Evolutionary conservation across 495 filamentous ascomycete genomes (phyloP).

Genomic region (Aspergillus ellipticus): DNA sequence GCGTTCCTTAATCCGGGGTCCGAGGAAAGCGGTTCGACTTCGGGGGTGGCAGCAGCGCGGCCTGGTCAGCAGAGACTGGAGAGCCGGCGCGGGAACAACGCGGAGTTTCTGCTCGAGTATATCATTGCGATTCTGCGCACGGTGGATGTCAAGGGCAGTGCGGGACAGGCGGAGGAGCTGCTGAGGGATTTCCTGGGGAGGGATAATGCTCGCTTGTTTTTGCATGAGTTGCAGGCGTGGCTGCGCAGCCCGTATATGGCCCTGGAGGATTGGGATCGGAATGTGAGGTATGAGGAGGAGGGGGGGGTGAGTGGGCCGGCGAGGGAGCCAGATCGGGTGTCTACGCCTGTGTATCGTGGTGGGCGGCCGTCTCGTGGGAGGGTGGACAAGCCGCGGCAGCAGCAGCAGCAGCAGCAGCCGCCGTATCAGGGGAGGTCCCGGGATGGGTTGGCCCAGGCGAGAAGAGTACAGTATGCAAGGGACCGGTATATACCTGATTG

Average conservation of each 20-base stretch:
- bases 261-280: slow-evolving; percentile 73
- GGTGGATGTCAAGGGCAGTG: slow-evolving; percentile 81
- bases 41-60: slow-evolving; percentile 24
- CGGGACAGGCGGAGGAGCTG: slow-evolving; percentile 83
- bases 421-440: slow-evolving; percentile 14
- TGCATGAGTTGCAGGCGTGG: slow-evolving; percentile 82
- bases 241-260: slow-evolving; percentile 70
- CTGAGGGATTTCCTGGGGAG: slow-evolving; percentile 81
- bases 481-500: slow-evolving; percentile 42
- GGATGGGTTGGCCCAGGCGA: slow-evolving; percentile 19
- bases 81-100: slow-evolving; percentile 62
- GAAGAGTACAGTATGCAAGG: slow-evolving; percentile 28
- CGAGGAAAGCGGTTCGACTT: slow-evolving; percentile 17
- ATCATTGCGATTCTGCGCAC: slow-evolving; percentile 84
- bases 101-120: slow-evolving; percentile 88
- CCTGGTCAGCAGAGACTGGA: slow-evolving; percentile 36
- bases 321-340: slow-evolving; percentile 11
- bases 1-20: slow-evolving; percentile 58
- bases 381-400: slow-evolving; percentile 20
- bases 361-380: slow-evolving; percentile 23
- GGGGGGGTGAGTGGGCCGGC: neutral
- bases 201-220: slow-evolving; percentile 71
- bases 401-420: slow-evolving; percentile 10
- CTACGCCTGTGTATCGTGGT: slow-evolving; percentile 23
- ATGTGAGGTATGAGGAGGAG: slow-evolving; percentile 66